These are phyloP conservation scores for Pichia sp. DNA, from an alignment of 1,139 yeast species.

Conservation along the genomic window DNA sequence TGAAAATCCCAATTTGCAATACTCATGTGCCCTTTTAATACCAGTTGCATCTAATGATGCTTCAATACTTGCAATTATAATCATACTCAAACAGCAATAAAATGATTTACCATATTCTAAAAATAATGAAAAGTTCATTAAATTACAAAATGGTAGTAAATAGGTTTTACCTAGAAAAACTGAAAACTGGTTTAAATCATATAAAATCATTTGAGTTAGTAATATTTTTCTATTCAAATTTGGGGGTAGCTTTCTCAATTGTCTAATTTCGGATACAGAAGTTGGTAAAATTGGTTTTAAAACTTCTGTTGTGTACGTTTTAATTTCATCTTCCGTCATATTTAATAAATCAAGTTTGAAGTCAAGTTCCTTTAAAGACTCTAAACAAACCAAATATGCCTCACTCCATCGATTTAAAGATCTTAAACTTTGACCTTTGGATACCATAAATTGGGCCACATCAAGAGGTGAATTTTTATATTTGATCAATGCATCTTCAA, in stretches of 20 bases:
- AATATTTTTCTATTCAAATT: slow-evolving; percentile 31
- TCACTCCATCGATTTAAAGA: slow-evolving; percentile 32
- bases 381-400: slow-evolving; percentile 36
- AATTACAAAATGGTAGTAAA: slow-evolving; percentile 25
- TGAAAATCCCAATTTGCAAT: slow-evolving; percentile 36
- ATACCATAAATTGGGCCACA: slow-evolving; percentile 32
- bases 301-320: slow-evolving; percentile 16
- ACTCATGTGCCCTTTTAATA: slow-evolving; percentile 34
- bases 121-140: slow-evolving; percentile 28
- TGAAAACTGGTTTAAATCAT: slow-evolving; percentile 35
- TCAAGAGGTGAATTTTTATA: slow-evolving; percentile 25
- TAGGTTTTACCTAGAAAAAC: slow-evolving; percentile 21
- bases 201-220: slow-evolving; percentile 39
- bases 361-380: slow-evolving; percentile 32
- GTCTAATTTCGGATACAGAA: slow-evolving; percentile 39
- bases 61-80: slow-evolving; percentile 30
- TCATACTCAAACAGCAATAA: slow-evolving; percentile 29
- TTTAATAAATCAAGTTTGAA: slow-evolving; percentile 27
- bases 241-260: slow-evolving; percentile 27
- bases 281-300: slow-evolving; percentile 35
- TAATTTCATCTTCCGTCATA: slow-evolving; percentile 20
- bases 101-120: slow-evolving; percentile 32
- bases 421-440: slow-evolving; percentile 38
- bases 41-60: slow-evolving; percentile 31
- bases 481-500: slow-evolving; percentile 26